phyloP scores from a whole-genome alignment of 495 filamentous ascomycete species.

The Talaromyces trachyspermus region DNA sequence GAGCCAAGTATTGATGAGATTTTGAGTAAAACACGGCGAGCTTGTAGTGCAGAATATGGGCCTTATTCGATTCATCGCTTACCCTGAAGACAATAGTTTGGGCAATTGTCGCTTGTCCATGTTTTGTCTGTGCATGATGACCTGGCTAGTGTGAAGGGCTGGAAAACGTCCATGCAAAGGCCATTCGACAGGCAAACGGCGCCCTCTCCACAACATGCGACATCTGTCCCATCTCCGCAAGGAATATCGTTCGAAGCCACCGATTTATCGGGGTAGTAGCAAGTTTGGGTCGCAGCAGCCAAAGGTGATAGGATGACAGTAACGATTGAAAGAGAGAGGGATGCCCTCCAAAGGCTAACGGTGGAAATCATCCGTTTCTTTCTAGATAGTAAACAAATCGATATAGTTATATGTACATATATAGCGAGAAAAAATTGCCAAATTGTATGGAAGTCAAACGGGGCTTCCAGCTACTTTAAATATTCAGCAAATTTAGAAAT shows the following conservation, averaged over 20 bases:
- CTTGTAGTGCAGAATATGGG: too few species aligned
- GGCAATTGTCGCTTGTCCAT: slow-evolving; percentile 16
- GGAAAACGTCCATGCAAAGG: slow-evolving; percentile 18
- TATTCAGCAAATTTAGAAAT: too few species aligned
- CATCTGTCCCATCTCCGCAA: slow-evolving; percentile 42
- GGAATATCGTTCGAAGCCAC: slow-evolving; percentile 15
- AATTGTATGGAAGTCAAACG: too few species aligned
- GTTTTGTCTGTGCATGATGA: slow-evolving; percentile 21
- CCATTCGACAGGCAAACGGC: slow-evolving; percentile 56
- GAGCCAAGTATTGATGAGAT: not conserved
- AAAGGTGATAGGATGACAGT: not conserved
- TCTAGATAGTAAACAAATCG: not conserved
- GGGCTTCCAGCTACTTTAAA: too few species aligned
- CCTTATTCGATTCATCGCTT: not conserved
- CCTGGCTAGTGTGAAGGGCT: slow-evolving; percentile 16
- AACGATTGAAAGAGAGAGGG: not conserved
- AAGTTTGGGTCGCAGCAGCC: slow-evolving; percentile 9
- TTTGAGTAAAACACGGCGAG: too few species aligned
- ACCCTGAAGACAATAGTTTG: slow-evolving; percentile 11
- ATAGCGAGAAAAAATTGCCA: too few species aligned
- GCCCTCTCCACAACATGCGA: slow-evolving; percentile 65
- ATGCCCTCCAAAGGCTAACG: not conserved
- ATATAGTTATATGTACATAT: too few species aligned
- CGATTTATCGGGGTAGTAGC: slow-evolving; percentile 20
- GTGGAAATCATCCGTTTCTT: not conserved